These are phyloP conservation scores for Ustilago curta DNA, from an alignment of 1,284 basidiomycete species.

Conservation along the genomic window DNA sequence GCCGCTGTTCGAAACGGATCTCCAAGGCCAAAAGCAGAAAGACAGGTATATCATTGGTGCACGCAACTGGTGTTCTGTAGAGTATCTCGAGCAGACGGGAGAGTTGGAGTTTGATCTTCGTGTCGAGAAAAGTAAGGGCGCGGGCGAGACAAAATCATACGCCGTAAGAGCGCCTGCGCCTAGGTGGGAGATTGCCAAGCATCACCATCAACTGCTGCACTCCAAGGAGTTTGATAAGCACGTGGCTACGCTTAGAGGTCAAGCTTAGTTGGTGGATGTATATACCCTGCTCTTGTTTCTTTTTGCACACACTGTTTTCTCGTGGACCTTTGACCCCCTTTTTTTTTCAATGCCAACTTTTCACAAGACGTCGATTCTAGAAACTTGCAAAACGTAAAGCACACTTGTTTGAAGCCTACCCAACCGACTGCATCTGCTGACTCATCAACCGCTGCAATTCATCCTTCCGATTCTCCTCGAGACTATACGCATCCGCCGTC, in stretches of 20 bases:
- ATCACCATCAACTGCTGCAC: constrained; percentile 42
- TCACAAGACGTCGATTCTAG: too few species aligned
- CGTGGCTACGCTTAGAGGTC: constrained; percentile 20
- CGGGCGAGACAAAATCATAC: constrained; percentile 62
- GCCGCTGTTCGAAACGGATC: constrained; percentile 82
- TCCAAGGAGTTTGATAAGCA: constrained; percentile 45
- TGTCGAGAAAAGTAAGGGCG: constrained; percentile 74
- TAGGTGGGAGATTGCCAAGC: constrained; percentile 36
- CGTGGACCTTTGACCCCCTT: background rate
- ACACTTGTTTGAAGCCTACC: too few species aligned
- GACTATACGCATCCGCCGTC: constrained; percentile 39
- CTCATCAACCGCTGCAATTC: constrained; percentile 21
- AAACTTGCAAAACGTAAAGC: too few species aligned
- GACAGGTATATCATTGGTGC: constrained; percentile 79
- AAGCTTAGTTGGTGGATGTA: too few species aligned
- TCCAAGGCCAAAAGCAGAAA: constrained; percentile 81
- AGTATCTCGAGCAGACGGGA: constrained; percentile 75
- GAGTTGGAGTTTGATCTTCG: constrained; percentile 87
- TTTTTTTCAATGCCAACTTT: background rate
- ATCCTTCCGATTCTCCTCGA: constrained; percentile 49
- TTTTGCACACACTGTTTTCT: background rate
- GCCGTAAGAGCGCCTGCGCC: constrained; percentile 61
- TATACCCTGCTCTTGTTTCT: too few species aligned
- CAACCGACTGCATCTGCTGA: constrained; percentile 10
- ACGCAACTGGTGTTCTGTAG: constrained; percentile 88